These are phyloP conservation scores for Fistulifera solaris DNA, from an alignment of 108 stramenopile genomes.

Conservation along the genomic window DNA sequence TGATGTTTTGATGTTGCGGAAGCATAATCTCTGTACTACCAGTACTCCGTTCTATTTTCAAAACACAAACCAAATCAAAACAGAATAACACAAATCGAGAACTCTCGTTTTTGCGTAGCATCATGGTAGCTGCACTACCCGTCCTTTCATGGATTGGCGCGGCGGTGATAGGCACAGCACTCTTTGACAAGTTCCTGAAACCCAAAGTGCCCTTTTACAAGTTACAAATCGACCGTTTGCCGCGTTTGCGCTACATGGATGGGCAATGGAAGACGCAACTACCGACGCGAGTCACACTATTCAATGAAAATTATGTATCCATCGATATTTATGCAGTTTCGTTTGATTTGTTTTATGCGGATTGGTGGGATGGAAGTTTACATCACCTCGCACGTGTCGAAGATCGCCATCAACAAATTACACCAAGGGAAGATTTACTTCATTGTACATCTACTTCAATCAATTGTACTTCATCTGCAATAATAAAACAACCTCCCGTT, in stretches of 20 bases:
- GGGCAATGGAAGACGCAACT: conserved; percentile 1
- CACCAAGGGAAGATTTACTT: no score
- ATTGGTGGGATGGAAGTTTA: conserved; percentile 12
- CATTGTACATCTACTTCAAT: background rate
- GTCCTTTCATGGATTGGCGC: conserved; percentile 3
- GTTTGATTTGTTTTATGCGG: conserved; percentile 31
- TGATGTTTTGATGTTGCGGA: no score
- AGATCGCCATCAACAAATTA: background rate
- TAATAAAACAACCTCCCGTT: conserved; percentile 5
- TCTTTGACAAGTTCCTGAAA: conserved; percentile 5
- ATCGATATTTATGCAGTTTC: conserved; percentile 27
- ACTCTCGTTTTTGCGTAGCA: no score
- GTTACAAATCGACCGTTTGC: conserved; percentile 2
- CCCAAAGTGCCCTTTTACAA: conserved; percentile 9
- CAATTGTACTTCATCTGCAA: background rate
- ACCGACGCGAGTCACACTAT: conserved; percentile 10
- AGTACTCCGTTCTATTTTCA: no score
- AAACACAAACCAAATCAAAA: no score
- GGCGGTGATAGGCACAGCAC: no score
- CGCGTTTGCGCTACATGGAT: background rate
- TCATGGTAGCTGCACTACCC: no score
- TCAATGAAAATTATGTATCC: conserved; percentile 29
- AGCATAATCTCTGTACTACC: no score
- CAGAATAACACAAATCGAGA: no score
- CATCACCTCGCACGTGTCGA: conserved; percentile 6